Evolutionary conservation across 805 yeast genomes (phyloP).

Genomic region (Kluyveromyces lactis): DNA sequence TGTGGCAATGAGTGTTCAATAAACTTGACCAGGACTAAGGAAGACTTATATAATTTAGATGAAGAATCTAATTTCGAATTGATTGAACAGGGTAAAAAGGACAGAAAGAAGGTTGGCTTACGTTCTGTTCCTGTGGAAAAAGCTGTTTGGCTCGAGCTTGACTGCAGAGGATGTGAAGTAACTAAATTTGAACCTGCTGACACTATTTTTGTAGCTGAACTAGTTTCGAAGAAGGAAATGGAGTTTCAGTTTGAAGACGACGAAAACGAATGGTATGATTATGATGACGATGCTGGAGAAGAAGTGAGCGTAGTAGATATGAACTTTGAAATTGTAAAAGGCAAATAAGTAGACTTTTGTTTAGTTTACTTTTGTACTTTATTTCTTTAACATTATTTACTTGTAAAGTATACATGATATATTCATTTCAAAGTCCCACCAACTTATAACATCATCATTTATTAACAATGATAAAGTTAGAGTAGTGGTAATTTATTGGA

Average conservation of each 20-base stretch:
- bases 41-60: slow-evolving; percentile 18
- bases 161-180: slow-evolving; percentile 78
- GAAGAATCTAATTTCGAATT: slow-evolving; percentile 9
- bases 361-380: too few species aligned
- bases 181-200: slow-evolving; percentile 53
- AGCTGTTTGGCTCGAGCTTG: slow-evolving; percentile 55
- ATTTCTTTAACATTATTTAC: too few species aligned
- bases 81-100: slow-evolving; percentile 12
- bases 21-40: slow-evolving; percentile 17
- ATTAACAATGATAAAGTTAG: too few species aligned
- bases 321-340: slow-evolving; percentile 50
- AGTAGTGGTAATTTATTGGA: too few species aligned
- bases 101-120: slow-evolving; percentile 24
- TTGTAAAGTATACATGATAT: too few species aligned
- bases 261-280: slow-evolving; percentile 91
- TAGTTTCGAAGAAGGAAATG: slow-evolving; percentile 19
- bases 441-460: too few species aligned
- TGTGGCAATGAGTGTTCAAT: slow-evolving; percentile 37
- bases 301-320: slow-evolving; percentile 78
- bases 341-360: slow-evolving; percentile 12
- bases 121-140: slow-evolving; percentile 12
- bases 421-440: too few species aligned
- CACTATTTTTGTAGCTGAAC: slow-evolving; percentile 16
- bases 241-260: slow-evolving; percentile 44
- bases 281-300: slow-evolving; percentile 72